Evolutionary conservation across 176 grass and related monocot genomes (phyloP), one percentile per base, ranked within the genome.

Genomic region (Chrysopogon serrulatus): DNA sequence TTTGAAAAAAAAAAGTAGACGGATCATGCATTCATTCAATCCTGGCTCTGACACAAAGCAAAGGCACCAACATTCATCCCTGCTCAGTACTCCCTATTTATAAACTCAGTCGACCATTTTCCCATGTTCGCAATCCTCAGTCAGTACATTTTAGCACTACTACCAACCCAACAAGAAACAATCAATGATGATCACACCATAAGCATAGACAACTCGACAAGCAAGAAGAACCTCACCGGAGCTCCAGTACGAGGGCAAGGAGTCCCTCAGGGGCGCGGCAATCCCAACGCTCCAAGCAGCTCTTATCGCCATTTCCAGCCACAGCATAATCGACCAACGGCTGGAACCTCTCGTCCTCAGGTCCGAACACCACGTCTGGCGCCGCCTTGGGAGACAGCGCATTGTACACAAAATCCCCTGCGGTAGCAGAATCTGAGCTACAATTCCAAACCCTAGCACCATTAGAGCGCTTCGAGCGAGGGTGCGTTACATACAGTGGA

Each of bases 381-480:
- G 84, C 89, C 64, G 79, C 82, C 77, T 85, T 91, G 14, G 96
- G 93, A 67, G 62, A 86, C 64, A 91, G 40, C n/a, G 91, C 93
- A 42, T 95, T 92, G 68, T 92, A 98, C 83, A 98, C 43, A 76
- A 98, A 90, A 71, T 98, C 96, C 93, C 96, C 96, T 98, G 89
- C 56, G 82, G 53, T 14, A 35, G 19, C n/a, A 79, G 63, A 27
- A 77, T 85, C 83, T 85, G 69, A 91, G 44, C 30, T 51, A 32
- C 57, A 76, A 77, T 27, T 13, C 57, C 9, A 42, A 82, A 72
- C 78, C 82, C 79, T 65, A 86, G 47, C 53, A 15, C 44, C 74
- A 59, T 33, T 31, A 81, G 57, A 86, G 37, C 42, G 76, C 19
- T 71, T 44, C 0, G 68, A 30, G 70, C 8, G 32, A 27, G 69